phyloP scores from a whole-genome alignment of 768 basidiomycete genomes.

The Boletus pseudopeckii region DNA sequence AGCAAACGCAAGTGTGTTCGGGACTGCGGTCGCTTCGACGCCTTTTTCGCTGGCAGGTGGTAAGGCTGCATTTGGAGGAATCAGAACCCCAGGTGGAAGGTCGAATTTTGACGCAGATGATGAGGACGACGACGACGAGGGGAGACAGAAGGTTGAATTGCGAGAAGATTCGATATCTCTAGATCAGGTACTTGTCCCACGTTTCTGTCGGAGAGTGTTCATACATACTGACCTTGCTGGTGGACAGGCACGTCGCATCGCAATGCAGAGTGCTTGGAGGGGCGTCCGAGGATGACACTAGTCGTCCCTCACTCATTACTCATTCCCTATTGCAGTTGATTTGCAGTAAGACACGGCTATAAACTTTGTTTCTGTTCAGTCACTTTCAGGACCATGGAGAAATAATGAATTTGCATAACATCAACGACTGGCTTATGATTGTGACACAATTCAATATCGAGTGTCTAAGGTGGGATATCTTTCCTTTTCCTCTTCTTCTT shows the following conservation, averaged over 20 bases:
- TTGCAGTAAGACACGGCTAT: conserved; percentile 5
- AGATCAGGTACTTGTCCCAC: conserved; percentile 67
- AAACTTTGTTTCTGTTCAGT: conserved; percentile 12
- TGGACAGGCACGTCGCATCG: conserved; percentile 71
- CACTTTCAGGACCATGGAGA: conserved; percentile 26
- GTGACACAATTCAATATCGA: neutral
- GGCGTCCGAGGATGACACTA: conserved; percentile 51
- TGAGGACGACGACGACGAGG: conserved; percentile 67
- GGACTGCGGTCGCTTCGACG: conserved; percentile 76
- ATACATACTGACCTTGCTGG: conserved; percentile 6
- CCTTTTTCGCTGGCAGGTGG: conserved; percentile 78
- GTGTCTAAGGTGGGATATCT: conserved; percentile 13
- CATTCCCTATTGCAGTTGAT: conserved; percentile 11
- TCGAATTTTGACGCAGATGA: conserved; percentile 55
- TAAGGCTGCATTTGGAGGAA: conserved; percentile 81
- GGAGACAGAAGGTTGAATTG: conserved; percentile 71
- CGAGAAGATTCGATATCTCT: conserved; percentile 83
- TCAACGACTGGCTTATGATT: conserved; percentile 5
- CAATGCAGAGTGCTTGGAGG: conserved; percentile 90
- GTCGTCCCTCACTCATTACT: neutral
- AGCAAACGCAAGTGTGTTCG: conserved; percentile 73
- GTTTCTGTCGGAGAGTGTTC: neutral
- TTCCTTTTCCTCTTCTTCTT: conserved; percentile 25
- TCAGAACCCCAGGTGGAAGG: conserved; percentile 44
- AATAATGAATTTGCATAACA: conserved; percentile 17